A percentile compares a stretch with the other conserved stretches of the same genome.
Evolutionary conservation across 148 eudicot genomes (phyloP).

Genomic region (Rhododendron kiyosumense): DNA sequence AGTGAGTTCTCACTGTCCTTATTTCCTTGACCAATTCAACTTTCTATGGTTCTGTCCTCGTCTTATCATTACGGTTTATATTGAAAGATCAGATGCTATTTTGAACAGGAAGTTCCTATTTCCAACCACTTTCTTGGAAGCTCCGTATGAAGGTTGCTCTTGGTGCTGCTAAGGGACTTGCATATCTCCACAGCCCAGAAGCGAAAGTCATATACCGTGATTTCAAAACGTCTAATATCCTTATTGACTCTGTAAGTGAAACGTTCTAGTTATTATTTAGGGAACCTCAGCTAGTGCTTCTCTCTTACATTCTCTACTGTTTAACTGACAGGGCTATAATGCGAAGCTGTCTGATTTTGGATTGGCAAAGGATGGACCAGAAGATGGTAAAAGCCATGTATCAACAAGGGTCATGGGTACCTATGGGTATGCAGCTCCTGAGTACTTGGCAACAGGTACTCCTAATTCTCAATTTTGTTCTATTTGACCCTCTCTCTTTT

Average conservation of each 20-base stretch:
- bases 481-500: not conserved
- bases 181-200: constrained; percentile 74
- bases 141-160: constrained; percentile 75
- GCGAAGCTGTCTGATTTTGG: constrained; percentile 93
- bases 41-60: not conserved
- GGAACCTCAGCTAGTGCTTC: not conserved
- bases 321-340: constrained; percentile 43
- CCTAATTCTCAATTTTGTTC: not conserved
- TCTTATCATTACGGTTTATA: not conserved
- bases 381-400: constrained; percentile 61
- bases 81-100: constrained; percentile 5
- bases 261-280: not conserved
- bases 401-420: constrained; percentile 86
- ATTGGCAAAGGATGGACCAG: constrained; percentile 80
- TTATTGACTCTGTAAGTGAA: constrained; percentile 70
- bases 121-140: constrained; percentile 71
- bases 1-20: constrained; percentile 33
- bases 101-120: constrained; percentile 50
- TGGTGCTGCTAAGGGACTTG: constrained; percentile 87
- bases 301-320: not conserved
- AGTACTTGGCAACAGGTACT: constrained; percentile 52
- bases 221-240: constrained; percentile 74
- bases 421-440: constrained; percentile 58
- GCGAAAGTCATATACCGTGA: constrained; percentile 82
- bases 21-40: not conserved